Percentiles rank a stretch among this genome's conserved stretches.
Evolutionary conservation across 2,329 filamentous ascomycete genomes (phyloP).

Genomic region (Cytospora piceae): DNA sequence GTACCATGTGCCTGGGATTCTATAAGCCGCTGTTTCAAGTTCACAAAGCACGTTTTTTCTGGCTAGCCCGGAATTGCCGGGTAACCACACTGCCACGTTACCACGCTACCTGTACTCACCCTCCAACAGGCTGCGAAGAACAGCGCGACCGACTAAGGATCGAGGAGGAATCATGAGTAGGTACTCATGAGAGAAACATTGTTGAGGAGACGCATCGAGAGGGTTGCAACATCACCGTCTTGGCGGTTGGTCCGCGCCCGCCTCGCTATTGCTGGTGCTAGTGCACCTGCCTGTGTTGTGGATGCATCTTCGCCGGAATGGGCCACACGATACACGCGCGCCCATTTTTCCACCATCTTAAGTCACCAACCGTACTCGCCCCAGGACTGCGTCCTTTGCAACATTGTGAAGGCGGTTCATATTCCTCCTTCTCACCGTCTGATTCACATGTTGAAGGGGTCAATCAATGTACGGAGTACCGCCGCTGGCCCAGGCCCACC

Average conservation of each 20-base stretch:
- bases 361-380: not conserved
- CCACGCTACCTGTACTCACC: not conserved
- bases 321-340: slow-evolving; percentile 8
- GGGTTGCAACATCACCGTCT: not conserved
- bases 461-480: slow-evolving; percentile 1
- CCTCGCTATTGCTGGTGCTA: not conserved
- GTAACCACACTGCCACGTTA: not conserved
- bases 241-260: too few species aligned
- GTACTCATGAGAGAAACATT: not conserved
- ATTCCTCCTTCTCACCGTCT: slow-evolving; percentile 1
- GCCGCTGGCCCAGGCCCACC: slow-evolving; percentile 20
- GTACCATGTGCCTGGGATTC: not conserved
- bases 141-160: not conserved
- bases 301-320: not conserved
- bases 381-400: slow-evolving; percentile 2
- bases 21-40: slow-evolving; percentile 1
- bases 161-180: not conserved
- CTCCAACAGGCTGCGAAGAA: not conserved
- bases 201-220: not conserved
- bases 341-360: not conserved
- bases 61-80: not conserved
- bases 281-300: slow-evolving; percentile 5
- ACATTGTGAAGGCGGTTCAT: not conserved
- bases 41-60: slow-evolving; percentile 2
- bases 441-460: slow-evolving; percentile 7